phyloP scores from a whole-genome alignment of 2,329 filamentous ascomycete genomes.

The Clonostachys solani region DNA sequence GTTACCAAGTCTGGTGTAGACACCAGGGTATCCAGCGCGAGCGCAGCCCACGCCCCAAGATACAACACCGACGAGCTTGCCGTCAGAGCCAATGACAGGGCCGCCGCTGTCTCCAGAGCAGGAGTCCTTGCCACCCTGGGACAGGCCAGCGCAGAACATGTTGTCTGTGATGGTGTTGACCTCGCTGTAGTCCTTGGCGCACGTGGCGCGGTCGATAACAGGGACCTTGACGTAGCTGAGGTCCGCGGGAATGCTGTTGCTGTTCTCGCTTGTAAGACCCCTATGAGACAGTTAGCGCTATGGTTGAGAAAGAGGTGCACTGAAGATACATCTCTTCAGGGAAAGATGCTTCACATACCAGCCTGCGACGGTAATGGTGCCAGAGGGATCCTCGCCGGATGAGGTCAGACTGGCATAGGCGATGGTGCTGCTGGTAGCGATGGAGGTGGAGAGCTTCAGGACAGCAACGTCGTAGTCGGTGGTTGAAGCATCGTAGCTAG shows the following conservation, averaged over 20 bases:
- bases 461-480: slow-evolving; percentile 19
- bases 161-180: slow-evolving; percentile 8
- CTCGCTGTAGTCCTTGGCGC: slow-evolving; percentile 12
- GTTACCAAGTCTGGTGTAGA: slow-evolving; percentile 18
- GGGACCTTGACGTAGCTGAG: slow-evolving; percentile 21
- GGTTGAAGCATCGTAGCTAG: slow-evolving; percentile 9
- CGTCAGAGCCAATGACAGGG: slow-evolving; percentile 16
- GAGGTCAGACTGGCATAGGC: slow-evolving; percentile 15
- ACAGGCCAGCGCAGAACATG: slow-evolving; percentile 24
- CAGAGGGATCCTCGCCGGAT: slow-evolving; percentile 15
- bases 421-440: slow-evolving; percentile 13
- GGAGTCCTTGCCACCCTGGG: slow-evolving; percentile 19
- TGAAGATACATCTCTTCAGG: slow-evolving; percentile 1
- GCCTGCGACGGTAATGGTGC: slow-evolving; percentile 14
- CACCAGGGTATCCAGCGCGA: slow-evolving; percentile 12
- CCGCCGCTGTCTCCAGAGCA: slow-evolving; percentile 24
- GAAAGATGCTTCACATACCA: slow-evolving; percentile 9
- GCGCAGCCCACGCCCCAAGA: slow-evolving; percentile 24
- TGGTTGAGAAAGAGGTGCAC: not conserved
- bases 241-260: slow-evolving; percentile 5
- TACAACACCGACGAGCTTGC: slow-evolving; percentile 16
- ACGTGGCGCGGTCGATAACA: slow-evolving; percentile 18
- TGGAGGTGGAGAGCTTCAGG: slow-evolving; percentile 15
- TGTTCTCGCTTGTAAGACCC: slow-evolving; percentile 2
- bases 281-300: slow-evolving; percentile 4